Percentiles rank a stretch among this genome's conserved stretches.
Evolutionary conservation across 2,329 filamentous ascomycete genomes (phyloP).

Genomic region (Fusarium haematococcum): DNA sequence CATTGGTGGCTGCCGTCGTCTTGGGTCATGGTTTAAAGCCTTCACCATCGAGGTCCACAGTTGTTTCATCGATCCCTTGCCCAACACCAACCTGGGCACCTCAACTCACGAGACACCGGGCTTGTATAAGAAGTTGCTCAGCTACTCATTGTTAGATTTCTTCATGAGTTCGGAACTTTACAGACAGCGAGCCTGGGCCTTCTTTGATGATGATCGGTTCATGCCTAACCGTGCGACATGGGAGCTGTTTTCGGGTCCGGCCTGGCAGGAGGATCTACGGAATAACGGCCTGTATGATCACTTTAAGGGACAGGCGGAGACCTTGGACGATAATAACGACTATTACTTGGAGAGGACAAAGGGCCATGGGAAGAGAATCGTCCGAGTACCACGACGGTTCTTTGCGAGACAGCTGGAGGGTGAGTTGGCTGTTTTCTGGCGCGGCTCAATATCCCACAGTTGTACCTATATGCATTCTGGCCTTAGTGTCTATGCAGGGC

Average conservation of each 20-base stretch:
- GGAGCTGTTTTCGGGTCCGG: too few species aligned
- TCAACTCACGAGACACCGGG: neutral
- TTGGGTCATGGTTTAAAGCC: neutral
- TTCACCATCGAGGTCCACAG: neutral
- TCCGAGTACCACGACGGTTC: neutral
- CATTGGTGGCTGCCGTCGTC: neutral
- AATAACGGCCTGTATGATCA: neutral
- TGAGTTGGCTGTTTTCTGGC: neutral
- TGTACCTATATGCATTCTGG: neutral
- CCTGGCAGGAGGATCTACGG: neutral
- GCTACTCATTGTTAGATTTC: neutral
- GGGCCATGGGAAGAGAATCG: neutral
- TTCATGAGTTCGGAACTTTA: neutral
- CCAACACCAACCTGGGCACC: neutral
- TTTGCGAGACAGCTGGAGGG: neutral
- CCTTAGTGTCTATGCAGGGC: neutral
- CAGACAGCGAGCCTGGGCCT: constrained; percentile 8
- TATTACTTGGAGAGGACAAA: neutral
- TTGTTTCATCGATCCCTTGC: neutral
- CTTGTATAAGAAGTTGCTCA: neutral
- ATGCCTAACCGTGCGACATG: neutral
- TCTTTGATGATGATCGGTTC: constrained; percentile 1
- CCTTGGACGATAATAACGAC: neutral
- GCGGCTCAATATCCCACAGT: neutral
- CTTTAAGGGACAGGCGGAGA: neutral